Conservation (phyloP, 768 basidiomycete species). For the Steccherinum ochraceum region DNA sequence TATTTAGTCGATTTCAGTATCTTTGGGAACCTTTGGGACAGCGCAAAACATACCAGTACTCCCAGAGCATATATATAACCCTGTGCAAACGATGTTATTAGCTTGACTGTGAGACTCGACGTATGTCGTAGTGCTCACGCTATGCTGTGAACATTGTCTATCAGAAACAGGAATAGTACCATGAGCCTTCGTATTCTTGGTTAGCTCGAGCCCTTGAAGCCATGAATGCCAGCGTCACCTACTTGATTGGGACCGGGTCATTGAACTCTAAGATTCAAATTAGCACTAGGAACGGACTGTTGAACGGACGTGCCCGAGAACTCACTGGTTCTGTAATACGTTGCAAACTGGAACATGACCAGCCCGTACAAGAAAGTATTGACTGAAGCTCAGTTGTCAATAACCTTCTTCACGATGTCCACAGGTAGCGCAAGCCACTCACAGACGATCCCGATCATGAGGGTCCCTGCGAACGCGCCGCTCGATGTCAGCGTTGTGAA, state of each 20-base stretch:
- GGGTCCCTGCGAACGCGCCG: background rate
- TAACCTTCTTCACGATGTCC: background rate
- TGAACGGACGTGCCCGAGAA: background rate
- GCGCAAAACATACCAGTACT: conserved; percentile 9
- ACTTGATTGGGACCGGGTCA: conserved; percentile 32
- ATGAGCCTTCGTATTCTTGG: conserved; percentile 18
- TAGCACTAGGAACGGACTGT: background rate
- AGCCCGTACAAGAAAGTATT: conserved; percentile 31
- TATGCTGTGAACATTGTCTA: conserved; percentile 32
- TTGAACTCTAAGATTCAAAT: conserved; percentile 25
- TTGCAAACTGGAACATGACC: conserved; percentile 35
- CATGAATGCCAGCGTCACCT: background rate
- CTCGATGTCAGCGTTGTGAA: background rate
- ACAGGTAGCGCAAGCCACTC: background rate
- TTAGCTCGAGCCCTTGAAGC: background rate
- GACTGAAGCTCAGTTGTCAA: conserved; percentile 4
- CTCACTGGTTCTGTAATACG: conserved; percentile 25
- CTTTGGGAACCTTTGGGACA: background rate
- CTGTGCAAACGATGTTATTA: conserved; percentile 3
- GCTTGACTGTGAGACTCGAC: too few species aligned
- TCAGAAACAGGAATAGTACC: conserved; percentile 26
- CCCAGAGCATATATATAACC: conserved; percentile 11
- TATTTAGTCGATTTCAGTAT: background rate
- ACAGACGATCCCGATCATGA: conserved; percentile 11
- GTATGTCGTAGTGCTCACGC: too few species aligned